Evolutionary conservation across 768 basidiomycete genomes (phyloP).

Genomic region (Antrodiella citrinella): DNA sequence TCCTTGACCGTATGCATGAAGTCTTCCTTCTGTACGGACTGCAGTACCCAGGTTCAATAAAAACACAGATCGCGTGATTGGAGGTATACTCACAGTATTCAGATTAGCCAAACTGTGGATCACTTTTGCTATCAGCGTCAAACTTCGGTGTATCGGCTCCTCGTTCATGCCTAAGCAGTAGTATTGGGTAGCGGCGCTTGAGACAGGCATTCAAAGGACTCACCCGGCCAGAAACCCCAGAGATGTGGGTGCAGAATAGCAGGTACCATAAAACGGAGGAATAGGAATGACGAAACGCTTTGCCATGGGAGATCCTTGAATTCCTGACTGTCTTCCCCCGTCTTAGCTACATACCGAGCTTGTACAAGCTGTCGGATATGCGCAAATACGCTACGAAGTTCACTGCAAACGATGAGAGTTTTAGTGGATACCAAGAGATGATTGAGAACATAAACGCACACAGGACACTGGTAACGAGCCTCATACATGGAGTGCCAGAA

Average conservation of each 20-base stretch:
- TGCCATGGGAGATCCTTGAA: slow-evolving; percentile 56
- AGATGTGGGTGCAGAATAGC: slow-evolving; percentile 85
- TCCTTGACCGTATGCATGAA: slow-evolving; percentile 73
- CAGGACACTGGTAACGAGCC: slow-evolving; percentile 63
- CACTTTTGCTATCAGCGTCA: slow-evolving; percentile 83
- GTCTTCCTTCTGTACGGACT: slow-evolving; percentile 70
- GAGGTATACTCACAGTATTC: slow-evolving; percentile 50
- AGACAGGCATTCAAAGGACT: slow-evolving; percentile 5
- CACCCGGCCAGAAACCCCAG: slow-evolving; percentile 73
- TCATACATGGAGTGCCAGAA: slow-evolving; percentile 80
- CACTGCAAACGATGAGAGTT: too few species aligned
- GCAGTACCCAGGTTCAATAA: slow-evolving; percentile 1
- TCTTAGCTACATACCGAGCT: slow-evolving; percentile 41
- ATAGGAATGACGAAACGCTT: slow-evolving; percentile 83
- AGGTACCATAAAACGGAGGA: slow-evolving; percentile 84
- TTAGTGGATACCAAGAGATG: slow-evolving; percentile 1
- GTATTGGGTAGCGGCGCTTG: neutral
- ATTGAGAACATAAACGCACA: slow-evolving; percentile 35
- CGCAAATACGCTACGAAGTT: slow-evolving; percentile 62
- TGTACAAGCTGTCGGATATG: slow-evolving; percentile 70
- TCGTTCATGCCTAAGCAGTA: slow-evolving; percentile 51
- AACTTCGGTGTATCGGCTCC: slow-evolving; percentile 61
- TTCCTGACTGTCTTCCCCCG: slow-evolving; percentile 31
- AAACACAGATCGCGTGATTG: neutral
- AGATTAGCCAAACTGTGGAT: slow-evolving; percentile 85